Evolutionary conservation across 352 stramenopile genomes (phyloP), one percentile per base, ranked within the genome.

Genomic region (Globisporangium cystogenes): DNA sequence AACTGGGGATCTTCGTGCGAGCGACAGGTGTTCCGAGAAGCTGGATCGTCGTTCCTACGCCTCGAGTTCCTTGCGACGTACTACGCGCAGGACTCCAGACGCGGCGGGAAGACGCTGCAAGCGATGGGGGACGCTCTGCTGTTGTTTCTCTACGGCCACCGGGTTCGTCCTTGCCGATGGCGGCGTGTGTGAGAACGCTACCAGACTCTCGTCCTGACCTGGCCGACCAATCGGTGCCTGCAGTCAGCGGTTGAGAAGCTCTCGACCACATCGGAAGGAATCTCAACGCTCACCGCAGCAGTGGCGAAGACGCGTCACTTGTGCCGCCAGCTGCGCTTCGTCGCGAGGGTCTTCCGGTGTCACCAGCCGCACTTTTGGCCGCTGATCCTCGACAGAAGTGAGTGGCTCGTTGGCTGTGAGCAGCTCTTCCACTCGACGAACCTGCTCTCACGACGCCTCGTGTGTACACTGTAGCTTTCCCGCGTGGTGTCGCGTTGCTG

Each of bases 101-200:
- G 80, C 57, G 80, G 77, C 39, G 80, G 80, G 7, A 88, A 83
- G 27, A 86, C 73, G 2, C 58, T 82, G 26, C 76, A 90, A n/a
- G 67, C 69, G 6, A 68, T 87, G 45, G 75, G 73, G 24, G 57
- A 82, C 37, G 73, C 76, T 12, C 52, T 90, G 8, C 36, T 72
- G 27, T 4, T 74, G 15, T 90, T 78, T 47, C 61, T 90, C 12
- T 68, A 64, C 7, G 55, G 52, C 1, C 75, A 84, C 55, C 74
- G 77, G 68, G 79, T 87, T 67, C 26, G 47, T 21, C 35, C 26
- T 11, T 18, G 16, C 15, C 0, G 8, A 36, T 14, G 7, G 7
- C 8, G 8, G 7, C 31, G 12, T 18, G 14, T 39, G 33, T 7
- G 33, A 12, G 0, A 18, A 39, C 5, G 1, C 4, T 3, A 12